phyloP scores from a whole-genome alignment of 2,329 filamentous ascomycete genomes.

The Tolypocladium tundrense region DNA sequence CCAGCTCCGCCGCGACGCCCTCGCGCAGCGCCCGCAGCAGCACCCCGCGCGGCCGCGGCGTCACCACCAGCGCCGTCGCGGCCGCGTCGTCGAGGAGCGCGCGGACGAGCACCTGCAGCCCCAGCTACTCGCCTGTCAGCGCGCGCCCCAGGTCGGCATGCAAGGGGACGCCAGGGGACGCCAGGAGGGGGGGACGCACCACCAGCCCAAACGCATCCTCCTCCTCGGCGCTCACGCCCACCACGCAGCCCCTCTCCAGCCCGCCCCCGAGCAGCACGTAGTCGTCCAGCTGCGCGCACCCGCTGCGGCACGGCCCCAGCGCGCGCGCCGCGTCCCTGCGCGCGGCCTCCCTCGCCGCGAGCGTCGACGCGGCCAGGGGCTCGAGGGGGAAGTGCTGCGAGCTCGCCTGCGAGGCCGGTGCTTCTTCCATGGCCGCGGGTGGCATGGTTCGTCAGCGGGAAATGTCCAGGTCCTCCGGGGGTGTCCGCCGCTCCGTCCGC shows the following conservation, averaged over 20 bases:
- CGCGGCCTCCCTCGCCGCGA: constrained; percentile 28
- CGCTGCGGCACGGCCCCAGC: constrained; percentile 26
- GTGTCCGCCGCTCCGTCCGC: background rate
- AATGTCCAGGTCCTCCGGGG: background rate
- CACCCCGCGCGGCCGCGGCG: constrained; percentile 30
- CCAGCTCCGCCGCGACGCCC: constrained; percentile 27
- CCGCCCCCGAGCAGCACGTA: constrained; percentile 36
- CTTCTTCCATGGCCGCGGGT: background rate
- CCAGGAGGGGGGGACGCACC: constrained; percentile 24
- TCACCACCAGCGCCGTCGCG: constrained; percentile 32
- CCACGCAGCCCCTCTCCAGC: constrained; percentile 38
- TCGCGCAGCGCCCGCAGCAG: constrained; percentile 31
- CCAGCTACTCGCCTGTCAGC: constrained; percentile 25
- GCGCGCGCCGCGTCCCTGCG: constrained; percentile 19
- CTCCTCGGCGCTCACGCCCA: constrained; percentile 44
- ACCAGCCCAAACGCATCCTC: constrained; percentile 34
- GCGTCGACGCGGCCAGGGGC: constrained; percentile 32
- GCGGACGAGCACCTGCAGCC: constrained; percentile 35
- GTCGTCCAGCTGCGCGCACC: constrained; percentile 38
- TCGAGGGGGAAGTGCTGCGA: constrained; percentile 23
- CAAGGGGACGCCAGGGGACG: too few species aligned
- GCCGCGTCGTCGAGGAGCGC: constrained; percentile 20
- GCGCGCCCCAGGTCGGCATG: background rate
- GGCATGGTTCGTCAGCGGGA: background rate
- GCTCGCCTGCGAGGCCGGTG: background rate